Percentiles rank a stretch among this genome's conserved stretches.
phyloP scores from a whole-genome alignment of 768 basidiomycete genomes.

The Tricholoma hemisulphureum region DNA sequence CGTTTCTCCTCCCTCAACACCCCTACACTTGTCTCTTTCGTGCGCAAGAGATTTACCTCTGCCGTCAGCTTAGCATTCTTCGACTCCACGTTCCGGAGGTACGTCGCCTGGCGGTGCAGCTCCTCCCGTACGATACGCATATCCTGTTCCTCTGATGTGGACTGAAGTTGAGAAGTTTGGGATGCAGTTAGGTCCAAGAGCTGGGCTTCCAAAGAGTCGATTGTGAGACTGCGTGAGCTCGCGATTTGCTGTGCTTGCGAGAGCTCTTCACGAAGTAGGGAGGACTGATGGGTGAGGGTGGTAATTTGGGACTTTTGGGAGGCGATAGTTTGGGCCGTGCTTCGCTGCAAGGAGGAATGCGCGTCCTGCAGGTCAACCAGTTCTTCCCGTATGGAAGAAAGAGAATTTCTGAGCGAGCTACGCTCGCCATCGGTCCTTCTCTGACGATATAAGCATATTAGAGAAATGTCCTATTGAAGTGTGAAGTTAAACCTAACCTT shows the following conservation, averaged over 20 bases:
- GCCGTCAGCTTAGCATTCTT: slow-evolving; percentile 53
- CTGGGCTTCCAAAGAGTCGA: slow-evolving; percentile 46
- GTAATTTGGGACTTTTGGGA: slow-evolving; percentile 52
- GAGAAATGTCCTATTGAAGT: not conserved
- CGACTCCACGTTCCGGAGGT: slow-evolving; percentile 59
- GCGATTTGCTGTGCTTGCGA: slow-evolving; percentile 40
- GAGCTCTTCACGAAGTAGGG: slow-evolving; percentile 49
- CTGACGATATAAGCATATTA: slow-evolving; percentile 28
- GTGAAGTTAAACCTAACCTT: slow-evolving; percentile 45
- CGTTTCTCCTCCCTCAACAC: slow-evolving; percentile 63
- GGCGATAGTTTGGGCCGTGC: slow-evolving; percentile 47
- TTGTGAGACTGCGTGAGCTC: slow-evolving; percentile 37
- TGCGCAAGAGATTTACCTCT: slow-evolving; percentile 54
- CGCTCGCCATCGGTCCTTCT: slow-evolving; percentile 50
- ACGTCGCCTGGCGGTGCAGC: slow-evolving; percentile 60
- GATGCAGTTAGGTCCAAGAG: slow-evolving; percentile 43
- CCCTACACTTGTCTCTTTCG: slow-evolving; percentile 59
- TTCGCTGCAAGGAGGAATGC: slow-evolving; percentile 46
- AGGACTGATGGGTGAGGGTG: slow-evolving; percentile 44
- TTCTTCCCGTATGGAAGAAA: slow-evolving; percentile 53
- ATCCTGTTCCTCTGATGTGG: slow-evolving; percentile 43
- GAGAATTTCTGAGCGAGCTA: slow-evolving; percentile 46
- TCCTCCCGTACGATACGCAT: slow-evolving; percentile 68
- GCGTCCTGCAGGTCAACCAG: slow-evolving; percentile 61
- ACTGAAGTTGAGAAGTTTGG: slow-evolving; percentile 28